These are phyloP conservation scores for Ceratocystis cacaofunesta DNA, from an alignment of 2,329 filamentous ascomycete species.

Conservation along the genomic window DNA sequence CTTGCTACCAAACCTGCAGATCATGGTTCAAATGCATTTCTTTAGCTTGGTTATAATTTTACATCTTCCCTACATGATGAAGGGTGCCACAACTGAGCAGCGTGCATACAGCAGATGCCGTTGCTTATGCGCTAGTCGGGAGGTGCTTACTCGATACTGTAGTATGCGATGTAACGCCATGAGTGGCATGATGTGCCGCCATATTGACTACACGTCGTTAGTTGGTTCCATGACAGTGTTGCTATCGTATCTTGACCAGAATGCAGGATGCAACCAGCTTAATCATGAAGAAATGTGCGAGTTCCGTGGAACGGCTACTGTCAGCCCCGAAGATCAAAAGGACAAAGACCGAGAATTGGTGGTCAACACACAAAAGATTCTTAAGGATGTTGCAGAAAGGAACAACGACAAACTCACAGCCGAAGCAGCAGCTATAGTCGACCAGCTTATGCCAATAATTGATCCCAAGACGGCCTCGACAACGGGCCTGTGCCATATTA, in stretches of 20 bases:
- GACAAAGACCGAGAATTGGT: constrained; percentile 27
- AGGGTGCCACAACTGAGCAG: constrained; percentile 25
- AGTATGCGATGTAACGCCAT: constrained; percentile 31
- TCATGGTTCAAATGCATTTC: constrained; percentile 36
- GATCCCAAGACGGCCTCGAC: constrained; percentile 19
- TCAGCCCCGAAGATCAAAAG: constrained; percentile 21
- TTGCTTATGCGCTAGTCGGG: constrained; percentile 36
- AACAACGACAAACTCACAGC: constrained; percentile 29
- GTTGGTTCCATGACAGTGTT: constrained; percentile 37
- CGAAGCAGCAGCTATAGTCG: constrained; percentile 31
- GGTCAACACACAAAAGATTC: constrained; percentile 25
- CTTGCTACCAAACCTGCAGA: constrained; percentile 28
- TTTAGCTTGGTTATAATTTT: constrained; percentile 37
- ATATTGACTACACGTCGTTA: constrained; percentile 37
- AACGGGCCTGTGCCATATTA: constrained; percentile 25
- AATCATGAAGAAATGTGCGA: constrained; percentile 8
- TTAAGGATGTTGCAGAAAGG: constrained; percentile 26
- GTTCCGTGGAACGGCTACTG: background rate
- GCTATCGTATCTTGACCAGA: constrained; percentile 33
- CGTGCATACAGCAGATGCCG: constrained; percentile 34
- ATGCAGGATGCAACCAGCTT: background rate
- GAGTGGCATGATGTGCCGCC: constrained; percentile 29
- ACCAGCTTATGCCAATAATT: constrained; percentile 30
- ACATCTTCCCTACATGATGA: constrained; percentile 41
- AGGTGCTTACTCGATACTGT: constrained; percentile 34